Percentiles rank a stretch among this genome's conserved stretches.
Evolutionary conservation across 2,329 filamentous ascomycete genomes (phyloP).

Genomic region (Fusarium graminum): DNA sequence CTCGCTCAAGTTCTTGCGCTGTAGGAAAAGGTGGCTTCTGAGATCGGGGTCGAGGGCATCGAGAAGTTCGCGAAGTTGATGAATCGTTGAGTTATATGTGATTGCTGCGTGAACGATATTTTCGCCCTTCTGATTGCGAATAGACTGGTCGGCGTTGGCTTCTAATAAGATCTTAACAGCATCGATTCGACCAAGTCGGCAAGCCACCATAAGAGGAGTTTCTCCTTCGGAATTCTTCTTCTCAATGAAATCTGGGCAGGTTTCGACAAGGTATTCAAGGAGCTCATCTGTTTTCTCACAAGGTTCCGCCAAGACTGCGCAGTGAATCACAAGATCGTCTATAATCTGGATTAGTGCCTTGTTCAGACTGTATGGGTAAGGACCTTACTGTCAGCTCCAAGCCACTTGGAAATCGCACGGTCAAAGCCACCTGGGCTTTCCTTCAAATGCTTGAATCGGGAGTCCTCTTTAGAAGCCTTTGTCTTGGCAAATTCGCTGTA

Average conservation of each 20-base stretch:
- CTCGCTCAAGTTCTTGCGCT: conserved; percentile 66
- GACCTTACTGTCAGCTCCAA: conserved; percentile 69
- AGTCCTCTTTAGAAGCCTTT: conserved; percentile 70
- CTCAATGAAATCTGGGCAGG: conserved; percentile 72
- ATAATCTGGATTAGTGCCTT: conserved; percentile 39
- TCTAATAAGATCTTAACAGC: conserved; percentile 72
- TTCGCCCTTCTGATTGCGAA: conserved; percentile 69
- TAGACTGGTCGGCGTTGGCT: conserved; percentile 77
- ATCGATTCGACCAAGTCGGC: conserved; percentile 65
- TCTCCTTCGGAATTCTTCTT: conserved; percentile 68
- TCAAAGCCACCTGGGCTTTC: conserved; percentile 73
- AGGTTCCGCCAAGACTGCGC: conserved; percentile 66
- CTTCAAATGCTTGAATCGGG: conserved; percentile 71
- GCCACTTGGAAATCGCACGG: conserved; percentile 71
- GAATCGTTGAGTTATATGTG: conserved; percentile 49
- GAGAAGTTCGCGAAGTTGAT: conserved; percentile 63
- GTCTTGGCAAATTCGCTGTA: conserved; percentile 77
- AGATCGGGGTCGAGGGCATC: conserved; percentile 70
- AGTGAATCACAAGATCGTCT: conserved; percentile 76
- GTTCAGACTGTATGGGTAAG: conserved; percentile 9
- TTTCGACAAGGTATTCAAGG: conserved; percentile 74
- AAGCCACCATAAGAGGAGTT: conserved; percentile 79
- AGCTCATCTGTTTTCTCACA: conserved; percentile 62
- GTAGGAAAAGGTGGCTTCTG: conserved; percentile 68
- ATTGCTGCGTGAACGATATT: conserved; percentile 77